Conservation (phyloP, 2,329 filamentous ascomycete genomes). For the Zopfia rhizophila region DNA sequence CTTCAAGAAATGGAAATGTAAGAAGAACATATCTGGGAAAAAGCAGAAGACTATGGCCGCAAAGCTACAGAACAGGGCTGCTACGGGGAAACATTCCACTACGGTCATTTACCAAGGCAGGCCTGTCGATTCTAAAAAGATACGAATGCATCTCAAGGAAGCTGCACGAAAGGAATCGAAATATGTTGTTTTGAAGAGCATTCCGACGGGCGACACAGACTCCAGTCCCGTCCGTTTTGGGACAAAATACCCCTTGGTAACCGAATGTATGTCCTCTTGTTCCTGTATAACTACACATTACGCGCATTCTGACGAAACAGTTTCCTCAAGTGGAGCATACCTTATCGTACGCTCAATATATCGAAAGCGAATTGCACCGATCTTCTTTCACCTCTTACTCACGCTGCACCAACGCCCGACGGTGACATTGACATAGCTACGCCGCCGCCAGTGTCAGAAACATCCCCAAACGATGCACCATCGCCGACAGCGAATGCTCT, state of each 20-base stretch:
- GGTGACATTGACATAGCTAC: conserved; percentile 31
- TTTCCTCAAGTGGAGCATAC: conserved; percentile 42
- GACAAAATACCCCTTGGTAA: too few species aligned
- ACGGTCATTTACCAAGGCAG: conserved; percentile 34
- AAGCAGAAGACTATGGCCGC: conserved; percentile 33
- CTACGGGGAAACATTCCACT: conserved; percentile 22
- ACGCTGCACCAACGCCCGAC: conserved; percentile 29
- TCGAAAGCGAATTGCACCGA: conserved; percentile 13
- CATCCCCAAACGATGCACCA: conserved; percentile 31
- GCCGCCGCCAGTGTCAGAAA: conserved; percentile 19
- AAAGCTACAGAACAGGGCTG: conserved; percentile 24
- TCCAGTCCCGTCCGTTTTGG: too few species aligned
- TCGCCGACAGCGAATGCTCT: conserved; percentile 31
- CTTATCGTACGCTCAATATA: conserved; percentile 26
- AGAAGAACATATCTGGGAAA: conserved; percentile 33
- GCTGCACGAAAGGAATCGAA: conserved; percentile 16
- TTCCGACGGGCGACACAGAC: too few species aligned
- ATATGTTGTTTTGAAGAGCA: conserved; percentile 8
- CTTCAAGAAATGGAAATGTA: conserved; percentile 45
- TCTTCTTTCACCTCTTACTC: conserved; percentile 24
- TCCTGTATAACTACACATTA: too few species aligned
- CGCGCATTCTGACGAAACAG: conserved; percentile 19
- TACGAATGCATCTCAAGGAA: conserved; percentile 36
- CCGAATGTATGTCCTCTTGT: too few species aligned
- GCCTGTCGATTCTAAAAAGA: conserved; percentile 35